Evolutionary conservation across 352 stramenopile species (phyloP).

Genomic region (Phytophthora ramorum): DNA sequence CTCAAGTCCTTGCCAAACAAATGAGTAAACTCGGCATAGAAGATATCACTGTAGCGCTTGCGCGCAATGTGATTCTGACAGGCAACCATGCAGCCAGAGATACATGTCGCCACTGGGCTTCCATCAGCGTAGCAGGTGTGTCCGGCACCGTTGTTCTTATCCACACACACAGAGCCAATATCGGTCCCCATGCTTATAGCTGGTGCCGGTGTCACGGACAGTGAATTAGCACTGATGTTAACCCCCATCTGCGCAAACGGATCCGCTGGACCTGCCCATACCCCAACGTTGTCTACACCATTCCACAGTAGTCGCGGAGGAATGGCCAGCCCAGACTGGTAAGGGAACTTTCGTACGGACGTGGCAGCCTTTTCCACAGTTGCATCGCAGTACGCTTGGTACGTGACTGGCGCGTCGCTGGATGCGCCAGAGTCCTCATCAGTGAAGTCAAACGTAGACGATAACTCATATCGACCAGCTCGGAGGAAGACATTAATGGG

Average conservation of each 20-base stretch:
- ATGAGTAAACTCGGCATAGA: constrained; percentile 62
- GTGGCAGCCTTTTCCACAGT: constrained; percentile 35
- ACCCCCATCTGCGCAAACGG: constrained; percentile 68
- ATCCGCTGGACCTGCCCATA: constrained; percentile 62
- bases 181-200: constrained; percentile 33
- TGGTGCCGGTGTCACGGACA: constrained; percentile 31
- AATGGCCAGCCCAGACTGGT: constrained; percentile 39
- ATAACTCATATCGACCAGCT: constrained; percentile 59
- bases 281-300: constrained; percentile 49
- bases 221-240: constrained; percentile 52
- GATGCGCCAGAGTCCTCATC: constrained; percentile 49
- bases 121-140: constrained; percentile 71
- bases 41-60: constrained; percentile 47
- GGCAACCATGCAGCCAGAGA: constrained; percentile 63
- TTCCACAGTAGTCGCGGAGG: constrained; percentile 70
- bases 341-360: constrained; percentile 55
- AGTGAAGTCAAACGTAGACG: constrained; percentile 61
- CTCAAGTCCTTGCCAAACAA: constrained; percentile 75
- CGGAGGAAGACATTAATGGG: constrained; percentile 72
- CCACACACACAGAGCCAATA: constrained; percentile 62
- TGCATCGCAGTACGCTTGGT: constrained; percentile 76
- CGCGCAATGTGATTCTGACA: constrained; percentile 54
- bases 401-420: constrained; percentile 47
- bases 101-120: constrained; percentile 49
- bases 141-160: constrained; percentile 57